phyloP scores from a whole-genome alignment of 169 alveolate species.

The Cystoisospora suis region DNA sequence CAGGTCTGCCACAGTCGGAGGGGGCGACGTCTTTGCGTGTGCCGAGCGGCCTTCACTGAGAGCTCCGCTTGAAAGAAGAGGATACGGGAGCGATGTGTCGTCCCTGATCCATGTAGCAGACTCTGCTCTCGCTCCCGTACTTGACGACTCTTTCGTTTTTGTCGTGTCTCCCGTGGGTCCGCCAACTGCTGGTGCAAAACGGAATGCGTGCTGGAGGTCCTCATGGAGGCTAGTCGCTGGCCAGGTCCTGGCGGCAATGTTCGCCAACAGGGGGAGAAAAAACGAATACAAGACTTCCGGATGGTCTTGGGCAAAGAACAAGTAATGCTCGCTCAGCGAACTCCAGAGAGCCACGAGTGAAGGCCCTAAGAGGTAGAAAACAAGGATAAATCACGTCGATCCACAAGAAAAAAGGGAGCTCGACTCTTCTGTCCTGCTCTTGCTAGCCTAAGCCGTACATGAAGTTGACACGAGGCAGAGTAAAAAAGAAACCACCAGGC shows the following conservation, averaged over 20 bases:
- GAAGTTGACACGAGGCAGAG: no score
- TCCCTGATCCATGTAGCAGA: no score
- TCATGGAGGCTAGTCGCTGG: not conserved
- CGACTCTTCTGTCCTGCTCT: no score
- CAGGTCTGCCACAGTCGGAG: not conserved
- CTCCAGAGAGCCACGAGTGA: not conserved
- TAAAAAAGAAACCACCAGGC: no score
- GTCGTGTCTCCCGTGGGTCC: not conserved
- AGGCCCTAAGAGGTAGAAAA: not conserved
- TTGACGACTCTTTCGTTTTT: not conserved
- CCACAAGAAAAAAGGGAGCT: no score
- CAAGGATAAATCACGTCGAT: not conserved
- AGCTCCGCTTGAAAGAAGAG: not conserved
- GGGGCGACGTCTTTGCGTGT: not conserved
- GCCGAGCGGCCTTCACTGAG: not conserved
- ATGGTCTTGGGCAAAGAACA: not conserved
- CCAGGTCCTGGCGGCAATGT: not conserved
- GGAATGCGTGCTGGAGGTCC: no score
- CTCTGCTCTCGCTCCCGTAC: no score
- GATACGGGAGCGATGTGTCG: not conserved
- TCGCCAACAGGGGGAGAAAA: constrained; percentile 2
- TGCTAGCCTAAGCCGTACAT: no score
- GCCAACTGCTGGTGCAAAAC: no score
- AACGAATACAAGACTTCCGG: not conserved
- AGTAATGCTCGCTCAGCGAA: not conserved